Evolutionary conservation across 2,329 filamentous ascomycete genomes (phyloP), one percentile per base, ranked within the genome.

Genomic region (Apiospora hydei): DNA sequence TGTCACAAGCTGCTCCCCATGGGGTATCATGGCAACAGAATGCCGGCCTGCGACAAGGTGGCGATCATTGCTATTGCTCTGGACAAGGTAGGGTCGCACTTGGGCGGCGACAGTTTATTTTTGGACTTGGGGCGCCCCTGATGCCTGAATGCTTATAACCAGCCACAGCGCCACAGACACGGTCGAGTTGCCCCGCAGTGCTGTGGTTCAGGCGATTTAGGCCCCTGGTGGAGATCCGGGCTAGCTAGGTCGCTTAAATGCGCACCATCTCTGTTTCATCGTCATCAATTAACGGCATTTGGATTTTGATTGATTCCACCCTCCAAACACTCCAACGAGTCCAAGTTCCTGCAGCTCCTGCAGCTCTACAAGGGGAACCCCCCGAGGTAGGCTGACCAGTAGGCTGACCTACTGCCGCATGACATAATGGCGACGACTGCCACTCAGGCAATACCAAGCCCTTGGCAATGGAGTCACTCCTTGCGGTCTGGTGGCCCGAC

Each of bases 241-340:
- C 6, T 6, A 6, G 5, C 34, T 3, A 2, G 5, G 30, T 38
- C 30, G 53, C 53, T 57, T n/a, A n/a, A n/a, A 13, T n/a, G 53
- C 30, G 30, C 53, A 61, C 30, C 57, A 64, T 64, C 57, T 64
- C 34, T 41, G 57, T 64, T 64, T 64, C 57, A 64, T 41, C 57
- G 21, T 64, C 34, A 64, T 41, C 57, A 38, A 41, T n/a, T 21
- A n/a, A 14, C 57, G 57, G 57, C 57, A 64, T 10, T 41, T 61
- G 30, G 53, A 61, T 21, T 38, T 51, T 51, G 53, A 61, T 38
- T 34, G 53, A 61, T 61, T 38, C 53, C 53, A 61, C 53, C 18
- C 53, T 21, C 53, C 53, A 61, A 61, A 61, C 53, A 61, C 53
- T 4, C 30, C 30, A 38, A 61, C 26, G 16, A 61, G 26, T 10